A percentile compares a stretch with the other conserved stretches of the same genome.
phyloP scores from a whole-genome alignment of 2,329 filamentous ascomycete species.

The Aspergillus persii region DNA sequence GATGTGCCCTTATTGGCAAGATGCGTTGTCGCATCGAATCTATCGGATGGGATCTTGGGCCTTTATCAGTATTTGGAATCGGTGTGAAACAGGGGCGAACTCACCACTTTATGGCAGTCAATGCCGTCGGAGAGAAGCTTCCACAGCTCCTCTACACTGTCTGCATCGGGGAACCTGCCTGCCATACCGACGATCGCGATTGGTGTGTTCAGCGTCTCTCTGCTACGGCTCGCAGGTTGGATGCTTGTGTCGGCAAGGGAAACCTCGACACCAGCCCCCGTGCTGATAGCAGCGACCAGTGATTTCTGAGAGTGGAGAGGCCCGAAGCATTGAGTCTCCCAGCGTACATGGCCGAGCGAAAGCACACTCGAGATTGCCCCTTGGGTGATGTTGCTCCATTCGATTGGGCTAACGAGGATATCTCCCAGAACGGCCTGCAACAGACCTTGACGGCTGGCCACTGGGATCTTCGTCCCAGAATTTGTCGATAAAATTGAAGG shows the following conservation, averaged over 20 bases:
- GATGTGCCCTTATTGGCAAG: constrained; percentile 67
- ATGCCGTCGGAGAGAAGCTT: constrained; percentile 66
- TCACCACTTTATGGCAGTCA: constrained; percentile 54
- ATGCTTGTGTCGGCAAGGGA: not conserved
- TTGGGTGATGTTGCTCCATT: not conserved
- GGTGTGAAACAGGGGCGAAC: not conserved
- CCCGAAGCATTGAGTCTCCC: not conserved
- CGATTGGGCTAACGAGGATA: not conserved
- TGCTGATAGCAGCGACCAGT: not conserved
- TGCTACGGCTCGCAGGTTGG: not conserved
- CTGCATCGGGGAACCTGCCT: constrained; percentile 68
- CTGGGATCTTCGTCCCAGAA: not conserved
- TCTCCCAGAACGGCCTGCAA: not conserved
- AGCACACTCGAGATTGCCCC: not conserved
- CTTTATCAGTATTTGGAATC: not conserved
- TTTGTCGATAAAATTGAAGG: not conserved
- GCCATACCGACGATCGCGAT: constrained; percentile 76
- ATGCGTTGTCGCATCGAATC: constrained; percentile 66
- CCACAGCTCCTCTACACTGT: constrained; percentile 65
- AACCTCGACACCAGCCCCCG: not conserved
- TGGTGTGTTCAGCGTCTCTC: not conserved
- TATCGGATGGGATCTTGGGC: constrained; percentile 61
- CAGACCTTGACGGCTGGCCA: not conserved
- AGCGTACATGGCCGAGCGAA: not conserved
- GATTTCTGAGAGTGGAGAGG: not conserved